Evolutionary conservation across 768 basidiomycete species (phyloP).

Genomic region (Mrakia gelida): DNA sequence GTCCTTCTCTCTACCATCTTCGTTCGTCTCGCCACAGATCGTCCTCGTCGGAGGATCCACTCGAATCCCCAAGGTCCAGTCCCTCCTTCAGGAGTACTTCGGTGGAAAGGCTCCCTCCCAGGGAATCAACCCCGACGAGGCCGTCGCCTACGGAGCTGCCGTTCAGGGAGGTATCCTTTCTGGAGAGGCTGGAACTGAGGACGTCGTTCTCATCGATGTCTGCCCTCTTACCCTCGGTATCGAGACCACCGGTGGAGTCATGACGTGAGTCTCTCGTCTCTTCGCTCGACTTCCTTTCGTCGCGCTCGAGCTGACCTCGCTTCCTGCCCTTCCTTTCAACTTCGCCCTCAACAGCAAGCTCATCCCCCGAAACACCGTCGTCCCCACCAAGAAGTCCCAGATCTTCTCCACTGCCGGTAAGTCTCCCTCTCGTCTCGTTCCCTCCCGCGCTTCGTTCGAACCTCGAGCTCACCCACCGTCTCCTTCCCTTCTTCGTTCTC

Average conservation of each 20-base stretch:
- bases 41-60: slow-evolving; percentile 96
- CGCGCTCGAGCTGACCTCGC: not conserved
- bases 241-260: slow-evolving; percentile 96
- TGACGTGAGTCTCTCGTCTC: slow-evolving; percentile 52
- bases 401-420: slow-evolving; percentile 77
- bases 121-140: slow-evolving; percentile 99
- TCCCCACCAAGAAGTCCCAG: slow-evolving; percentile 95
- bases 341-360: slow-evolving; percentile 54
- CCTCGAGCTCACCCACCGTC: not conserved
- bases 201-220: slow-evolving; percentile 92
- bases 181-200: slow-evolving; percentile 83
- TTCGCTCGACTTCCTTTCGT: not conserved
- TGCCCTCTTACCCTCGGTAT: slow-evolving; percentile 97
- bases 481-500: not conserved
- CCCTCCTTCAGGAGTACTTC: slow-evolving; percentile 97
- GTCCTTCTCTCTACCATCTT: not conserved
- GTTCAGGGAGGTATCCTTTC: slow-evolving; percentile 98
- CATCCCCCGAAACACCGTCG: slow-evolving; percentile 95
- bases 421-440: slow-evolving; percentile 55
- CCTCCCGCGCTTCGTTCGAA: too few species aligned
- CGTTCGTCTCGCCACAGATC: slow-evolving; percentile 46
- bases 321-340: not conserved
- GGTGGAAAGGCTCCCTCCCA: slow-evolving; percentile 94
- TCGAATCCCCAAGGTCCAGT: slow-evolving; percentile 98
- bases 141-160: slow-evolving; percentile 97